phyloP scores from a whole-genome alignment of 2,329 filamentous ascomycete genomes.

The Phymatotrichopsis omnivora region DNA sequence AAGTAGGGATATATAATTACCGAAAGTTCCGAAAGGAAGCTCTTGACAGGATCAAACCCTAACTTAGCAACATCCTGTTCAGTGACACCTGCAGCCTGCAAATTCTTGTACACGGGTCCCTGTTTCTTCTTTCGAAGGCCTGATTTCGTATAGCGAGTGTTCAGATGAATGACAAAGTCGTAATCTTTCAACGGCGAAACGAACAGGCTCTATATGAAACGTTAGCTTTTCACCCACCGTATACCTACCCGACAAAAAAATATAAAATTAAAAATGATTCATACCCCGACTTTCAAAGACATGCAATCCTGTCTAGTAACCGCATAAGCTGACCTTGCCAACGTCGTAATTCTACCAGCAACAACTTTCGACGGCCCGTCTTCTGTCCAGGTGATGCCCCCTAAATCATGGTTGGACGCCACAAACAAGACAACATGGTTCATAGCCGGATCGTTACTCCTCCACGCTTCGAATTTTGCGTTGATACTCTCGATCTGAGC shows the following conservation, averaged over 20 bases:
- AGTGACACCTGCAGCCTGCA: slow-evolving; percentile 44
- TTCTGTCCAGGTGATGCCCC: slow-evolving; percentile 72
- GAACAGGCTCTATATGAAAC: slow-evolving; percentile 52
- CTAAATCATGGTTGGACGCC: slow-evolving; percentile 65
- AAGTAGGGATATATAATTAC: slow-evolving; percentile 1
- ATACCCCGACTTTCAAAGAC: not conserved
- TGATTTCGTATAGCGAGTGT: slow-evolving; percentile 42
- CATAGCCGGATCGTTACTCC: slow-evolving; percentile 79
- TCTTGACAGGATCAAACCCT: slow-evolving; percentile 50
- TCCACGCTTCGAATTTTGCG: slow-evolving; percentile 70
- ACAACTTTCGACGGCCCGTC: slow-evolving; percentile 67
- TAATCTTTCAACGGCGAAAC: slow-evolving; percentile 64
- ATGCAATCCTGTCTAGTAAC: slow-evolving; percentile 47
- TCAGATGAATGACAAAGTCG: slow-evolving; percentile 72
- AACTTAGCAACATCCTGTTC: slow-evolving; percentile 38
- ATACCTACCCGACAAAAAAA: too few relatives aligned
- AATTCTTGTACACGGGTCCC: slow-evolving; percentile 62
- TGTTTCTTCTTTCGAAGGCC: slow-evolving; percentile 34
- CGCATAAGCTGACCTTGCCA: slow-evolving; percentile 66
- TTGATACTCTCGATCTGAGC: slow-evolving; percentile 53
- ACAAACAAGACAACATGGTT: slow-evolving; percentile 73
- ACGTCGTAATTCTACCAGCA: slow-evolving; percentile 67
- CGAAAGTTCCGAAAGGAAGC: slow-evolving; percentile 57
- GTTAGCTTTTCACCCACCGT: too few relatives aligned
- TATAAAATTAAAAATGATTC: too few relatives aligned